Conservation (phyloP, 352 stramenopile genomes). For the Pythium sukuiense region DNA sequence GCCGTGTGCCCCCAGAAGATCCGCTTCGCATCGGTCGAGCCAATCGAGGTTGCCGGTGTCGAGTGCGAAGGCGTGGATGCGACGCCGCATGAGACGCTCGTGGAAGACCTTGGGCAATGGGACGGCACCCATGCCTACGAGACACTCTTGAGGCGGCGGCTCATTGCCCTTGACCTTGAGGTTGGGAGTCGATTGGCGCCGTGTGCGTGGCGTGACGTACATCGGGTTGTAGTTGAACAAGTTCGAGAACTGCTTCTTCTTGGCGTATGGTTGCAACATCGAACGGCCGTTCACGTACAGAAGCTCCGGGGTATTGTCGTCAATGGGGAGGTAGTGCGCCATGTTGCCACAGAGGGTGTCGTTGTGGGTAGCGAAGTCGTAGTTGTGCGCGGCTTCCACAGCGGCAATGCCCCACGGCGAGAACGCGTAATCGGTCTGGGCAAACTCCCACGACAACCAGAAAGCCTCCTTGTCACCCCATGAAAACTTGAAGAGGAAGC, state of each 20-base stretch:
- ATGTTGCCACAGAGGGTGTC: constrained; percentile 69
- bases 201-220: constrained; percentile 37
- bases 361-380: constrained; percentile 53
- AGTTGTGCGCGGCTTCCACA: constrained; percentile 44
- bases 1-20: constrained; percentile 8
- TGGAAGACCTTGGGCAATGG: constrained; percentile 20
- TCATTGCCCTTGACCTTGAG: constrained; percentile 16
- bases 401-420: constrained; percentile 61
- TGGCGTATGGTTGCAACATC: constrained; percentile 42
- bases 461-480: constrained; percentile 77
- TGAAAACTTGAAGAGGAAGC: constrained; percentile 66
- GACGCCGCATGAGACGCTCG: constrained; percentile 28
- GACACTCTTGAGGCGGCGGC: constrained; percentile 15
- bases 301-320: constrained; percentile 33
- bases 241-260: constrained; percentile 35
- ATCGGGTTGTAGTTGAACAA: constrained; percentile 55
- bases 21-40: constrained; percentile 27
- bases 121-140: constrained; percentile 17
- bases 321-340: constrained; percentile 51
- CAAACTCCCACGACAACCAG: constrained; percentile 72
- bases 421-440: constrained; percentile 54
- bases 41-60: constrained; percentile 28
- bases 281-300: constrained; percentile 63
- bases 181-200: constrained; percentile 18
- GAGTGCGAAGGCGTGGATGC: constrained; percentile 30